A percentile compares a stretch with the other conserved stretches of the same genome.
These are phyloP conservation scores for Chamaecyparis obtusa DNA, from an alignment of 75 land plant genomes.

Conservation along the genomic window DNA sequence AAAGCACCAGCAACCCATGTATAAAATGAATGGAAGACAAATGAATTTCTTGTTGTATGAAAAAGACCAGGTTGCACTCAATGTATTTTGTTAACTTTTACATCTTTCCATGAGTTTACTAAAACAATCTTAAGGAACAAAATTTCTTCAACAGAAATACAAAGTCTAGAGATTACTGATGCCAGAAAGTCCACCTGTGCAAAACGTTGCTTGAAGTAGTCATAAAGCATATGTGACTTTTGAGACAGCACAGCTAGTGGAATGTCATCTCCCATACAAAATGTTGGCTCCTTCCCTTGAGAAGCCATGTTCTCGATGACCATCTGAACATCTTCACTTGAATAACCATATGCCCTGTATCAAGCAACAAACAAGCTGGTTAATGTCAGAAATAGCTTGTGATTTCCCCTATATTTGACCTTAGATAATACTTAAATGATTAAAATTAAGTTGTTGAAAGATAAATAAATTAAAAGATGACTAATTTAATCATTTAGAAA, in stretches of 20 bases:
- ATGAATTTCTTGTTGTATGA: not conserved
- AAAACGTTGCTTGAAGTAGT: slow-evolving; percentile 98
- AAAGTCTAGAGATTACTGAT: not conserved
- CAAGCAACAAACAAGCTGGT: slow-evolving; percentile 7
- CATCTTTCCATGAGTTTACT: not conserved
- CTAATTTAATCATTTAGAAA: too few relatives aligned
- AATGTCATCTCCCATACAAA: slow-evolving; percentile 99
- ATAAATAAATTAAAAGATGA: too few relatives aligned
- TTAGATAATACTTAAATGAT: too few relatives aligned
- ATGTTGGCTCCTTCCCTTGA: slow-evolving; percentile 97
- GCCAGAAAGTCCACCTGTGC: slow-evolving; percentile 74
- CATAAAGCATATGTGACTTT: slow-evolving; percentile 85
- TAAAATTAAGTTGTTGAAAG: too few relatives aligned
- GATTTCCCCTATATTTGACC: too few relatives aligned
- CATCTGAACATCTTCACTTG: slow-evolving; percentile 99
- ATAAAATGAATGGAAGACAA: not conserved
- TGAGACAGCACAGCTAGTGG: slow-evolving; percentile 91
- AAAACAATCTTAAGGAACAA: not conserved
- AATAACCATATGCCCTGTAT: slow-evolving; percentile 94
- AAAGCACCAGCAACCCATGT: not conserved
- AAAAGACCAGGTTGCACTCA: not conserved
- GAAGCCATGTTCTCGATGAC: slow-evolving; percentile 95
- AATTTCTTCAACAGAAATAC: not conserved
- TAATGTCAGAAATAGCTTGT: not conserved
- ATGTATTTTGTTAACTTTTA: not conserved